These are phyloP conservation scores for Torulaspora maleeae DNA, from an alignment of 805 yeast species.

Conservation along the genomic window DNA sequence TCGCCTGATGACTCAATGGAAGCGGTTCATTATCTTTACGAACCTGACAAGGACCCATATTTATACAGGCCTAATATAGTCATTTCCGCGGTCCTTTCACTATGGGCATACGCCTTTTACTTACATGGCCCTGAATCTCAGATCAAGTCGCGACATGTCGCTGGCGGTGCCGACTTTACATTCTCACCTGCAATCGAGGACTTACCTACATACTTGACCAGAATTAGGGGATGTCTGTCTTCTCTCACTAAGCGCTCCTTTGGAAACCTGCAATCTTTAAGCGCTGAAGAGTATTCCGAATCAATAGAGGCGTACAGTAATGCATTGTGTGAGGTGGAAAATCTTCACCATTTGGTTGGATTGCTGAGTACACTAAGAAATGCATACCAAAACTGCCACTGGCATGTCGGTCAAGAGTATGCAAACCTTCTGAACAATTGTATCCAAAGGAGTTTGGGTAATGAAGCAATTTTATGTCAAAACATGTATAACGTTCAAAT, in stretches of 20 bases:
- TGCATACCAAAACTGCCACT: slow-evolving; percentile 39
- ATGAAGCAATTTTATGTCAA: slow-evolving; percentile 39
- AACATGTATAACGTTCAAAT: slow-evolving; percentile 38
- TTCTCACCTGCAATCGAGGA: slow-evolving; percentile 11
- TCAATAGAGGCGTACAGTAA: no score
- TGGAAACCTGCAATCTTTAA: no score
- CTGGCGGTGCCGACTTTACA: slow-evolving; percentile 2
- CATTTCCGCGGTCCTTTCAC: slow-evolving; percentile 28
- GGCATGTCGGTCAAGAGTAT: slow-evolving; percentile 53
- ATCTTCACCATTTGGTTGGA: slow-evolving; percentile 41
- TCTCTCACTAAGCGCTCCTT: background rate
- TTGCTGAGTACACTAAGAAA: slow-evolving; percentile 43
- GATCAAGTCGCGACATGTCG: slow-evolving; percentile 5
- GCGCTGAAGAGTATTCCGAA: no score
- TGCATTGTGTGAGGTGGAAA: background rate
- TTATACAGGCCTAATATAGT: slow-evolving; percentile 33
- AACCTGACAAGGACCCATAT: slow-evolving; percentile 48
- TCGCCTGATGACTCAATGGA: slow-evolving; percentile 35
- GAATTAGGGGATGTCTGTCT: slow-evolving; percentile 20
- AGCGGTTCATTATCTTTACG: slow-evolving; percentile 30
- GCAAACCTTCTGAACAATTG: slow-evolving; percentile 48
- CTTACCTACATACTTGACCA: slow-evolving; percentile 19
- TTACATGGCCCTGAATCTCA: slow-evolving; percentile 41
- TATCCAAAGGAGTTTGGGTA: slow-evolving; percentile 47
- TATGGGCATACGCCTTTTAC: slow-evolving; percentile 49